Evolutionary conservation across 2,329 filamentous ascomycete species (phyloP).

Genomic region (Cercospora sp.): DNA sequence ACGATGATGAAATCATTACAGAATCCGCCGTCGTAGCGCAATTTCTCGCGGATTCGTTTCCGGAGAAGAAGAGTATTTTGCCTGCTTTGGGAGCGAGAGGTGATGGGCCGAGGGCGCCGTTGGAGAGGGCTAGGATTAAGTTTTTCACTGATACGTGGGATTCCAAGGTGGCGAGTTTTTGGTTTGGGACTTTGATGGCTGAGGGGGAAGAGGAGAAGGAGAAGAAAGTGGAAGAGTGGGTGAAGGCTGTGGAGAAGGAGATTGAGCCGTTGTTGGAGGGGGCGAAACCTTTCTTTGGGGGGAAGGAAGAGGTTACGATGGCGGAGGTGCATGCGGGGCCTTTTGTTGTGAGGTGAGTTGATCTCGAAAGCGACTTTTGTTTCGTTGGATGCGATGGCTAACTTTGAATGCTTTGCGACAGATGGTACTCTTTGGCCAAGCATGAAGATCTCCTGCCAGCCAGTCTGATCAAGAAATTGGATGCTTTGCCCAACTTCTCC

Average conservation of each 20-base stretch:
- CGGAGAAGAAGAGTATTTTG: conserved; percentile 57
- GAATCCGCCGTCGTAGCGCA: conserved; percentile 74
- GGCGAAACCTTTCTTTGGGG: conserved; percentile 49
- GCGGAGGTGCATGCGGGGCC: conserved; percentile 72
- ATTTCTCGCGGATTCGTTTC: conserved; percentile 69
- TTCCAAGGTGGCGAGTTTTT: conserved; percentile 57
- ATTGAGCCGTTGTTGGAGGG: conserved; percentile 67
- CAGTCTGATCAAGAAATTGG: conserved; percentile 51
- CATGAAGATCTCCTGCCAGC: conserved; percentile 56
- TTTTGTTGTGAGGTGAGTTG: conserved; percentile 61
- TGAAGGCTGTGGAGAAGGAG: conserved; percentile 64
- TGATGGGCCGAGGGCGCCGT: conserved; percentile 45
- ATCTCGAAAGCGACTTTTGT: not conserved
- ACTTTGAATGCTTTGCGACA: conserved; percentile 54
- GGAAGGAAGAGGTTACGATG: conserved; percentile 60
- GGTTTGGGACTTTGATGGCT: conserved; percentile 51
- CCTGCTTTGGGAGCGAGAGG: conserved; percentile 51
- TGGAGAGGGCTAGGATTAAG: conserved; percentile 57
- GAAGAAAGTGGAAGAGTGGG: conserved; percentile 52
- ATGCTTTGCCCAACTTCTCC: conserved; percentile 58
- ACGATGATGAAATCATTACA: conserved; percentile 62
- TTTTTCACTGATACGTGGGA: conserved; percentile 74
- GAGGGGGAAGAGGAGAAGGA: conserved; percentile 51
- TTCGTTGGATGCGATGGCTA: not conserved
- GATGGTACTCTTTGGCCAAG: conserved; percentile 58